These are phyloP conservation scores for Talaromyces adpressus DNA, from an alignment of 495 filamentous ascomycete species.

Conservation along the genomic window DNA sequence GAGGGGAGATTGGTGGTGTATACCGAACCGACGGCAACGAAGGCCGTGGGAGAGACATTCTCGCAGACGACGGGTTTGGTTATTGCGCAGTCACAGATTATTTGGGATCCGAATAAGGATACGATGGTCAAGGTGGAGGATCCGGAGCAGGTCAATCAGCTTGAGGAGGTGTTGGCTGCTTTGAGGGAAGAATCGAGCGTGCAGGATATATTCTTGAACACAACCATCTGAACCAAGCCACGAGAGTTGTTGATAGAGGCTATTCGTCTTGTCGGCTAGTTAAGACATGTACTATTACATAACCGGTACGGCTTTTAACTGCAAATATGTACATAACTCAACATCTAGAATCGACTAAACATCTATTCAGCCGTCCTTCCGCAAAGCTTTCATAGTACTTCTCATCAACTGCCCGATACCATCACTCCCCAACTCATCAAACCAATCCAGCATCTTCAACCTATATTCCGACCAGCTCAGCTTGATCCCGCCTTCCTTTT, in stretches of 20 bases:
- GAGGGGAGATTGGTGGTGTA: slow-evolving; percentile 65
- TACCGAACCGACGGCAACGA: slow-evolving; percentile 66
- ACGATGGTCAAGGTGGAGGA: slow-evolving; percentile 54
- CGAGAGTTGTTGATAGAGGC: background rate
- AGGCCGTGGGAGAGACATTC: slow-evolving; percentile 55
- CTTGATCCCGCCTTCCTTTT: slow-evolving; percentile 60
- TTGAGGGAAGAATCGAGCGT: slow-evolving; percentile 57
- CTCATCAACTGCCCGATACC: slow-evolving; percentile 73
- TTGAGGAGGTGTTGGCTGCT: slow-evolving; percentile 33
- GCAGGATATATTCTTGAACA: slow-evolving; percentile 62
- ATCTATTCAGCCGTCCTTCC: slow-evolving; percentile 25
- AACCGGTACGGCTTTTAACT: slow-evolving; percentile 3
- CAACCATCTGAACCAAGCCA: background rate
- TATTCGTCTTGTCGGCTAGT: background rate
- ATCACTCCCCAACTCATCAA: slow-evolving; percentile 56
- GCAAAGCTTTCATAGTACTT: slow-evolving; percentile 72
- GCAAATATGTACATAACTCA: background rate
- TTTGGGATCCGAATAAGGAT: slow-evolving; percentile 80
- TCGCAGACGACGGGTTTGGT: slow-evolving; percentile 51
- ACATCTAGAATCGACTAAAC: background rate
- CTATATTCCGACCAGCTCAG: slow-evolving; percentile 70
- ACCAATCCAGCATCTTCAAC: slow-evolving; percentile 61
- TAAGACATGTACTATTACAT: slow-evolving; percentile 14
- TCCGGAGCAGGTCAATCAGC: slow-evolving; percentile 43
- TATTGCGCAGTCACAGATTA: slow-evolving; percentile 65